Percentiles rank a stretch among this genome's conserved stretches.
These are phyloP conservation scores for Cladorrhinum sp. DNA, from an alignment of 2,329 filamentous ascomycete species.

Conservation along the genomic window DNA sequence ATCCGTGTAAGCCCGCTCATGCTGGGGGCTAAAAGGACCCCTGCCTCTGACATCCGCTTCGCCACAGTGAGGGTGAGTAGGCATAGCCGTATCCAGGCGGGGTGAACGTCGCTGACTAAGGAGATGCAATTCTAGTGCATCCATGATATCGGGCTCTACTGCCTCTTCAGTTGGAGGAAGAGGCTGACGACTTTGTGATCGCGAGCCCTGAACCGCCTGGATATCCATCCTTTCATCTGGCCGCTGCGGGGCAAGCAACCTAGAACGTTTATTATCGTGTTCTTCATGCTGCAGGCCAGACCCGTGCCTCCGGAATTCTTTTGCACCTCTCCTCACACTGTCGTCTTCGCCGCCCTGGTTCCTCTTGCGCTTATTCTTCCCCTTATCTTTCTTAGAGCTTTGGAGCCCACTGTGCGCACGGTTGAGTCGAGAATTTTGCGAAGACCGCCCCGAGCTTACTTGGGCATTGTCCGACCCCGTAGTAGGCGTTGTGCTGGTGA, in stretches of 20 bases:
- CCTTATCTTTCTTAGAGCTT: slow-evolving; percentile 18
- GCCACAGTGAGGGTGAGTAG: neutral
- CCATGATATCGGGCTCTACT: slow-evolving; percentile 23
- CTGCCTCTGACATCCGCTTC: neutral
- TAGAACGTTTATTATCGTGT: slow-evolving; percentile 17
- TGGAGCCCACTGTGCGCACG: slow-evolving; percentile 13
- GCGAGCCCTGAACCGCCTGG: neutral
- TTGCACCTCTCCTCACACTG: slow-evolving; percentile 13
- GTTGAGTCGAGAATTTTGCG: slow-evolving; percentile 15
- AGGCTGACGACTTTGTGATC: neutral
- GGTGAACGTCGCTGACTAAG: slow-evolving; percentile 13
- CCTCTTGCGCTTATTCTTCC: slow-evolving; percentile 18
- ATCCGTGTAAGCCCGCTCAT: neutral
- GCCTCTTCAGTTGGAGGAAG: slow-evolving; percentile 7
- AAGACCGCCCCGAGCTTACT: slow-evolving; percentile 10
- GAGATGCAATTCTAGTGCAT: slow-evolving; percentile 30
- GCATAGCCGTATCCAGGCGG: neutral
- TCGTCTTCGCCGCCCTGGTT: slow-evolving; percentile 7
- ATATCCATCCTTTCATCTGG: slow-evolving; percentile 10
- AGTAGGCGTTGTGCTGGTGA: neutral
- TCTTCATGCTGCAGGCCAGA: slow-evolving; percentile 31
- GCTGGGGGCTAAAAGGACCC: neutral
- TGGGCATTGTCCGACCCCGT: slow-evolving; percentile 9
- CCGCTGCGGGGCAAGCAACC: neutral
- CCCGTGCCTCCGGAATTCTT: slow-evolving; percentile 28